Evolutionary conservation across 2,329 filamentous ascomycete genomes (phyloP), one percentile per base, ranked within the genome.

Genomic region (Trichocomaceae sp.): DNA sequence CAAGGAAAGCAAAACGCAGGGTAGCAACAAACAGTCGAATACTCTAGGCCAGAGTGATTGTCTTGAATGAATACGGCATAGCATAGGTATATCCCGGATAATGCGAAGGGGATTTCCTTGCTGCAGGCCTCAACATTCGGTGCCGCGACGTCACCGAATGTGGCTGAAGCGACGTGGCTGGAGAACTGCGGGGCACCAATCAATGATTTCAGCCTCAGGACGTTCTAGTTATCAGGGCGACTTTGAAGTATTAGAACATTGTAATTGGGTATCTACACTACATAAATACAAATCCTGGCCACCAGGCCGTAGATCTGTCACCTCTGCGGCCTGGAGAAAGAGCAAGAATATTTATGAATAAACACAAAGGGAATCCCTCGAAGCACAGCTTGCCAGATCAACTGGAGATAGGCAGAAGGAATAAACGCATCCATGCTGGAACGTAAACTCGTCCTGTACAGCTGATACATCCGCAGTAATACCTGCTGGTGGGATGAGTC

Each of bases 181-280:
- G 23, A 12, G 47, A 4, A 37, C 42, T 50, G 48, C 48, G 48
- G 48, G 23, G 12, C 37, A 20, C 29, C 29, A 33, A 33, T 9
- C 35, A 4, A n/a, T 39, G 12, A 5, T 5, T 17, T 39, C 35
- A 39, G 35, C 35, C 35, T 39, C 35, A 39, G 15, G 15, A n/a
- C n/a, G 31, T 15, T 35, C 23, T 35, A 13, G 9, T 35, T 35
- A 4, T 15, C 9, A 35, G 2, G 2, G 12, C 6, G 13, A 15
- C 13, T 33, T 33, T 8, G 31, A 15, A 35, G 13, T 35, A 35
- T 35, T 35, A 41, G 13, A 47, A 47, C 45, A 53, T 23, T 52
- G 26, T 17, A 31, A 53, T 19, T 48, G 50, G 50, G 55, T 57
- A 57, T 57, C 55, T 57, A 57, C 55, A 57, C 50, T 53, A 57